Evolutionary conservation across 129 eudicot species (phyloP).

Genomic region (Arctium lappa): DNA sequence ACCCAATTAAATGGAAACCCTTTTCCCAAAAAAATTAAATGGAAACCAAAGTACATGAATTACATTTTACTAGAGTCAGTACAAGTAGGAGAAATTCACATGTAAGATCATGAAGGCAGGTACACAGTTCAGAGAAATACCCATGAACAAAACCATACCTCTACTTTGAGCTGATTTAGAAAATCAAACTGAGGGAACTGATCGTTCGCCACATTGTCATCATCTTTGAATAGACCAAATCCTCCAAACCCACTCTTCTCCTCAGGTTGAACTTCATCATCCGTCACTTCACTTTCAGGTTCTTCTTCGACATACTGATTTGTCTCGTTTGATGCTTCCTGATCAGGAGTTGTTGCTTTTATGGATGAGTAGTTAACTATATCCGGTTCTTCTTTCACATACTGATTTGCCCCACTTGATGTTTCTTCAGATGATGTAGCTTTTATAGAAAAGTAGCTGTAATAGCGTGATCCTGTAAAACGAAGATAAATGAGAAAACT

Average conservation of each 20-base stretch:
- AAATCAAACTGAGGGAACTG: conserved; percentile 35
- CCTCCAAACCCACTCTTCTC: conserved; percentile 28
- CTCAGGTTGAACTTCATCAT: conserved; percentile 29
- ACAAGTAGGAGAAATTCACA: not conserved
- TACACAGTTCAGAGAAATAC: not conserved
- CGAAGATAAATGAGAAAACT: not conserved
- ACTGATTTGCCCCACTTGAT: conserved; percentile 34
- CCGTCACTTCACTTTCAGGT: conserved; percentile 26
- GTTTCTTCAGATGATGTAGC: conserved; percentile 43
- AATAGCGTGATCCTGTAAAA: conserved; percentile 30
- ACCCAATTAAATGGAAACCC: not conserved
- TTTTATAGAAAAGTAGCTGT: conserved; percentile 18
- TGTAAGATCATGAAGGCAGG: not conserved
- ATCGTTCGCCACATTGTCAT: conserved; percentile 19
- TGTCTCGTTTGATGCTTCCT: conserved; percentile 34
- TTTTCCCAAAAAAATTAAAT: too few species aligned
- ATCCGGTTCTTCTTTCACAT: conserved; percentile 32
- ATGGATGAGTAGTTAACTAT: conserved; percentile 26
- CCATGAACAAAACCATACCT: conserved; percentile 32
- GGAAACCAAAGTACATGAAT: not conserved
- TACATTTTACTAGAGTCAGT: not conserved
- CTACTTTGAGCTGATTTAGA: conserved; percentile 37
- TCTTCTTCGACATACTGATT: conserved; percentile 35
- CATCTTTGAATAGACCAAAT: conserved; percentile 29
- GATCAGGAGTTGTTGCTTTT: conserved; percentile 18